Percentiles rank a stretch among this genome's conserved stretches.
Evolutionary conservation across 2,329 filamentous ascomycete genomes (phyloP).

Genomic region (Zasmidium cellare): DNA sequence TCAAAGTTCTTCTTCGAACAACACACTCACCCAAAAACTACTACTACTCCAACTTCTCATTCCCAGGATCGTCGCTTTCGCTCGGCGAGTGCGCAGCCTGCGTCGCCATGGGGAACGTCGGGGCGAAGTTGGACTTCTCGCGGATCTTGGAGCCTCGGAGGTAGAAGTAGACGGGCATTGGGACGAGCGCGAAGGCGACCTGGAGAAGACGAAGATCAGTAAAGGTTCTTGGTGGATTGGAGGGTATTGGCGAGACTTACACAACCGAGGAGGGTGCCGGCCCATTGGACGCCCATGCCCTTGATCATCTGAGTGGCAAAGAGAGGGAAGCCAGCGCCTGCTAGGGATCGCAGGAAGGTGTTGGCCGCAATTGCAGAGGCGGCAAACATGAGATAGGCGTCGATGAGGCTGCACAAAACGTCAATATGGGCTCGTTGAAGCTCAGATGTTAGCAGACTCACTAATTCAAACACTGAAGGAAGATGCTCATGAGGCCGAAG

Average conservation of each 20-base stretch:
- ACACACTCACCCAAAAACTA: not conserved
- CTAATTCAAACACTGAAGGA: slow-evolving; percentile 41
- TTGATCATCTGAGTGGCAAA: slow-evolving; percentile 58
- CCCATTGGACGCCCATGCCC: slow-evolving; percentile 52
- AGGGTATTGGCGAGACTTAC: slow-evolving; percentile 21
- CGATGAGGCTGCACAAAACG: slow-evolving; percentile 38
- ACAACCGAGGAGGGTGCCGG: slow-evolving; percentile 46
- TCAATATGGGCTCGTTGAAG: not conserved
- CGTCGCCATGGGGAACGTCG: slow-evolving; percentile 18
- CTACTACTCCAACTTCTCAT: not conserved
- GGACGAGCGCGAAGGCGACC: slow-evolving; percentile 40
- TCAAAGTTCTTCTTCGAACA: too few relatives aligned
- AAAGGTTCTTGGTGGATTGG: too few relatives aligned
- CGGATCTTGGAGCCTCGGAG: slow-evolving; percentile 44
- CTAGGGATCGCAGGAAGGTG: slow-evolving; percentile 45
- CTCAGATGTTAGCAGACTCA: not conserved
- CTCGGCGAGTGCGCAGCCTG: slow-evolving; percentile 13
- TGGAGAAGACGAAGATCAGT: not conserved
- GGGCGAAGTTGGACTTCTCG: slow-evolving; percentile 43
- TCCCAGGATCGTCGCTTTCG: slow-evolving; percentile 13
- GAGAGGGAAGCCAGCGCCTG: slow-evolving; percentile 53
- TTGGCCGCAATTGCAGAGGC: slow-evolving; percentile 38
- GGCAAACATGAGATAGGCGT: slow-evolving; percentile 58
- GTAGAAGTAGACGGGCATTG: slow-evolving; percentile 47
- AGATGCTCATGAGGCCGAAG: slow-evolving; percentile 44